Conservation (phyloP, 1,139 yeast species). For the Hyphopichia burtonii region DNA sequence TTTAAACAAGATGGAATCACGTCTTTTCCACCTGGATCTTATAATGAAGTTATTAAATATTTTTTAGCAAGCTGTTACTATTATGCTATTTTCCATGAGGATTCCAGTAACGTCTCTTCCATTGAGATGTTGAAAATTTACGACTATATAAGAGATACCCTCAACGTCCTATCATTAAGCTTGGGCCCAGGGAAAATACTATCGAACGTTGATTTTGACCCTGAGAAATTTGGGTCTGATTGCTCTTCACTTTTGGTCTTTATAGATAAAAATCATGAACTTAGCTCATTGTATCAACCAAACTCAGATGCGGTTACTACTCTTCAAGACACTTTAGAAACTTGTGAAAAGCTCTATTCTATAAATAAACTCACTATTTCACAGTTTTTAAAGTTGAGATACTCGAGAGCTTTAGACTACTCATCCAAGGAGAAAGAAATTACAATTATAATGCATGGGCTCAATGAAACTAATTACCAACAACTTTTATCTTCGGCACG, state of each 20-base stretch:
- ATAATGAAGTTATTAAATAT: conserved; percentile 14
- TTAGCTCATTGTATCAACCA: conserved; percentile 18
- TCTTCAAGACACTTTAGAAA: conserved; percentile 28
- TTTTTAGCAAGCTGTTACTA: conserved; percentile 29
- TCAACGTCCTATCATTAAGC: conserved; percentile 5
- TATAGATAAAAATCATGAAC: not conserved
- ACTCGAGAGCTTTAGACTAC: conserved; percentile 13
- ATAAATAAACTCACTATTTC: conserved; percentile 39
- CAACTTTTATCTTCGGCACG: conserved; percentile 22
- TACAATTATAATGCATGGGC: conserved; percentile 26
- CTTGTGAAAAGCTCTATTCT: conserved; percentile 43
- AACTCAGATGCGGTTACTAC: conserved; percentile 17
- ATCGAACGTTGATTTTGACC: not conserved
- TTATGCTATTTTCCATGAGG: conserved; percentile 17
- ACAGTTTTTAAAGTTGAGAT: conserved; percentile 33
- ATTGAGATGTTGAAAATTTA: conserved; percentile 30
- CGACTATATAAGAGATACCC: conserved; percentile 27
- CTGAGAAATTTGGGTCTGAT: not conserved
- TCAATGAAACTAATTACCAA: conserved; percentile 33
- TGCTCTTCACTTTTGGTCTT: not conserved
- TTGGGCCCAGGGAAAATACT: not conserved
- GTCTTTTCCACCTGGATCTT: not conserved
- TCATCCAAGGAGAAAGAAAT: conserved; percentile 26
- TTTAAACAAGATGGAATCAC: not conserved
- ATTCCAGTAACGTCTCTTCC: conserved; percentile 16